Evolutionary conservation across 768 basidiomycete species (phyloP).

Genomic region (Amanita fuliginea): DNA sequence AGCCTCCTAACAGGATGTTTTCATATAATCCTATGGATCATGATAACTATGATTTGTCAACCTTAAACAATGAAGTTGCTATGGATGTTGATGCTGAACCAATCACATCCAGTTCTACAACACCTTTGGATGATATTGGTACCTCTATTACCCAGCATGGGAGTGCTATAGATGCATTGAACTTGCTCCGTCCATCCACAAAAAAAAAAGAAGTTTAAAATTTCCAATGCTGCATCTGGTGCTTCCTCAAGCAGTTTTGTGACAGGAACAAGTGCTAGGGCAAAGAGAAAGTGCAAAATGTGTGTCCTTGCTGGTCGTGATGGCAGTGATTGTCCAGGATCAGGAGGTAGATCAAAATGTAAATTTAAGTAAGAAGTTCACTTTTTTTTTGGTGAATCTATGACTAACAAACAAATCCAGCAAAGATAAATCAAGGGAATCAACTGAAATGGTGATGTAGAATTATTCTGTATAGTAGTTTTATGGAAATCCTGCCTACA

Average conservation of each 20-base stretch:
- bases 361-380: neutral
- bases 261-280: too few species aligned
- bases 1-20: too few species aligned
- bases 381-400: neutral
- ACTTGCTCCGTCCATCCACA: slow-evolving; percentile 17
- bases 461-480: too few species aligned
- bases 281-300: neutral
- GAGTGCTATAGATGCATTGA: too few species aligned
- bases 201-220: slow-evolving; percentile 19
- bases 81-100: too few species aligned
- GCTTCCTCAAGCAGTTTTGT: neutral
- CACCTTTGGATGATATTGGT: too few species aligned
- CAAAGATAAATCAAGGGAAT: neutral
- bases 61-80: too few species aligned
- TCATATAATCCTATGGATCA: too few species aligned
- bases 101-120: too few species aligned
- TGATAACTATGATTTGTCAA: too few species aligned
- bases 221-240: slow-evolving; percentile 5
- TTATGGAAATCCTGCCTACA: neutral
- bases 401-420: neutral
- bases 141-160: too few species aligned
- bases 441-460: neutral
- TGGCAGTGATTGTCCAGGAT: neutral
- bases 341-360: neutral
- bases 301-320: neutral